phyloP scores from a whole-genome alignment of 345 rosid genomes.

The Gossypioides kirkii region DNA sequence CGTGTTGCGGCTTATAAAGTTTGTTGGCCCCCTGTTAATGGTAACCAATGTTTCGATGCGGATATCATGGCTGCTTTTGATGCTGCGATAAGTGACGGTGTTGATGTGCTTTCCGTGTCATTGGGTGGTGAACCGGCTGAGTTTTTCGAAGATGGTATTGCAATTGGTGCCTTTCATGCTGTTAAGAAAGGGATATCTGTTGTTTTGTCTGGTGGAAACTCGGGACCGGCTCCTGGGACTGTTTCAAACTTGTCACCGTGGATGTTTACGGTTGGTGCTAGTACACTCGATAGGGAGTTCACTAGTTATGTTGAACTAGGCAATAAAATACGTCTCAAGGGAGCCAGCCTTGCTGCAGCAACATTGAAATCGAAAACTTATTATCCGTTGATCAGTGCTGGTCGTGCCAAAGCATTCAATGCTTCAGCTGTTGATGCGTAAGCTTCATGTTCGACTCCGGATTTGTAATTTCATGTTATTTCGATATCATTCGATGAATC shows the following conservation, averaged over 20 bases:
- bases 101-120: constrained; percentile 51
- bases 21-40: constrained; percentile 43
- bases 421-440: constrained; percentile 38
- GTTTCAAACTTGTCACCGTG: constrained; percentile 71
- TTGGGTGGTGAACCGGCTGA: constrained; percentile 26
- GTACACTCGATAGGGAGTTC: constrained; percentile 74
- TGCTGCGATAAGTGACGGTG: constrained; percentile 50
- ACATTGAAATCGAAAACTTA: constrained; percentile 30
- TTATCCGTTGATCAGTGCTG: constrained; percentile 51
- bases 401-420: constrained; percentile 31
- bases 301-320: constrained; percentile 40
- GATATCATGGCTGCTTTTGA: constrained; percentile 57
- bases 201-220: constrained; percentile 54
- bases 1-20: constrained; percentile 60
- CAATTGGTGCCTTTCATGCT: constrained; percentile 45
- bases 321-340: constrained; percentile 45
- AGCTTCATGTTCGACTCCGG: background rate
- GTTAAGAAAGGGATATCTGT: constrained; percentile 34
- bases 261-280: constrained; percentile 75
- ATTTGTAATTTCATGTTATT: background rate
- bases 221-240: constrained; percentile 46
- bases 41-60: constrained; percentile 38
- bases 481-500: background rate
- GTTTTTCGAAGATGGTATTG: constrained; percentile 27
- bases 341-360: constrained; percentile 49